Percentiles rank a stretch among this genome's conserved stretches.
Evolutionary conservation across 192 early-diverging fungal species (phyloP).

Genomic region (Obelidium mucronatum): DNA sequence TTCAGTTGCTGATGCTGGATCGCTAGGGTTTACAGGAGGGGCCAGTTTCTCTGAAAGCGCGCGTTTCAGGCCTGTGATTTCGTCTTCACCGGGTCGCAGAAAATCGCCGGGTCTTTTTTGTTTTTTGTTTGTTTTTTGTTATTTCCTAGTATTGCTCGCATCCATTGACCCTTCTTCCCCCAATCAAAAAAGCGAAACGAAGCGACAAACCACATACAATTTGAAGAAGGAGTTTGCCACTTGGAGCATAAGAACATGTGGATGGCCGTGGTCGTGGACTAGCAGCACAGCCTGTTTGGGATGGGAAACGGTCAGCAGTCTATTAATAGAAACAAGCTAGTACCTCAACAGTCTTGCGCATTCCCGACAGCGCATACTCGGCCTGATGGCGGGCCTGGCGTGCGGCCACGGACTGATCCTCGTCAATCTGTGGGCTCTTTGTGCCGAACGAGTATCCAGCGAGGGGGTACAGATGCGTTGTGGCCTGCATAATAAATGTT

Average conservation of each 20-base stretch:
- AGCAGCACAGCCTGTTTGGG: conserved; percentile 56
- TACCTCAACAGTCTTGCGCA: conserved; percentile 76
- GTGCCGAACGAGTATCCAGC: conserved; percentile 73
- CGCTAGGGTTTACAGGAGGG: conserved; percentile 32
- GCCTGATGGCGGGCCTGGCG: conserved; percentile 65
- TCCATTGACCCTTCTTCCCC: no score
- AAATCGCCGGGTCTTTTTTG: conserved; percentile 74
- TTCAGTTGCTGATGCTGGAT: conserved; percentile 25
- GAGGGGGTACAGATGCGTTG: conserved; percentile 40
- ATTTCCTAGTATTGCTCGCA: no score
- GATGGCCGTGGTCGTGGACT: conserved; percentile 81
- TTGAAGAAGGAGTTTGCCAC: conserved; percentile 78
- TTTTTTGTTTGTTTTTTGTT: background rate
- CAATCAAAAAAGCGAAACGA: conserved; percentile 28
- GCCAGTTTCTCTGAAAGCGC: conserved; percentile 67
- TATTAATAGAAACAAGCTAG: no score
- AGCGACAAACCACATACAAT: conserved; percentile 56
- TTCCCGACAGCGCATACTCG: conserved; percentile 72
- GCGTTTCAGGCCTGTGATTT: conserved; percentile 71
- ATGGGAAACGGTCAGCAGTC: no score
- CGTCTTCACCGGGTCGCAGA: conserved; percentile 77
- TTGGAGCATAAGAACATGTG: conserved; percentile 81
- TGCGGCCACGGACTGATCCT: conserved; percentile 63
- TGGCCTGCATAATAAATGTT: no score
- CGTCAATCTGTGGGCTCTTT: conserved; percentile 78